Base-by-base conservation (phyloP, 2,329 filamentous ascomycete genomes). In the Stylonectria norvegica region DNA sequence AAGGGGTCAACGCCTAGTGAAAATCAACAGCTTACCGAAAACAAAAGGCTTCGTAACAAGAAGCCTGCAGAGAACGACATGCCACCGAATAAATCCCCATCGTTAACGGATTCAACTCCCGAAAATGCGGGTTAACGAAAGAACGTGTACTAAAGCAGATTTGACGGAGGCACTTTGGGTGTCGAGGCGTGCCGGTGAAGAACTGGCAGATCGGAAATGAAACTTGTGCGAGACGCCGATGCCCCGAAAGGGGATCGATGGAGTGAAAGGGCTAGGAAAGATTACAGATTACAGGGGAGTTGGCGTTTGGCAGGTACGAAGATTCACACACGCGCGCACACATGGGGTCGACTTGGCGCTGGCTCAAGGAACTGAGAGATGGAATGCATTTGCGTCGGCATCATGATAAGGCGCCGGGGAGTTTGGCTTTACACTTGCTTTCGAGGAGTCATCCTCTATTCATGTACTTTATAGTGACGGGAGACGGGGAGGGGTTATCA, bases 391-490 rank as follows among this genome's bases (percentile, higher is more conserved):
- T 51, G 45, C 45, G 47, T 45, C 34, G 52, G 43, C 50, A 57
- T 56, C 41, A 52, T 57, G 46, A 50, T 47, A 10, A 37, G 54
- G 54, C 54, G 54, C 40, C 49, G 20, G 38, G 46, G 53, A 31
- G 47, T 54, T 38, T 39, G 39, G 20, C 32, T 29, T 14, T 42
- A n/a, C n/a, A n/a, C 18, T 34, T 34, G 45, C 29, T 25, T 25
- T 32, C 36, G 23, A 17, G 33, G 29, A 37, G 38, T 29, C 34
- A 20, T 30, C 41, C 17, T 34, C 38, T 34, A 42, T 16, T 25
- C 34, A 18, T 40, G 42, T 31, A 47, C 47, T 50, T 19, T 55
- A 57, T 46, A 30, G 39, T 43, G 34, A 36, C 38, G 12, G 40
- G 34, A 29, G n/a, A n/a, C n/a, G n/a, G 43, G 18, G 22, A 35